Conservation (phyloP, 352 stramenopile species). For the Aphanomyces invadans region DNA sequence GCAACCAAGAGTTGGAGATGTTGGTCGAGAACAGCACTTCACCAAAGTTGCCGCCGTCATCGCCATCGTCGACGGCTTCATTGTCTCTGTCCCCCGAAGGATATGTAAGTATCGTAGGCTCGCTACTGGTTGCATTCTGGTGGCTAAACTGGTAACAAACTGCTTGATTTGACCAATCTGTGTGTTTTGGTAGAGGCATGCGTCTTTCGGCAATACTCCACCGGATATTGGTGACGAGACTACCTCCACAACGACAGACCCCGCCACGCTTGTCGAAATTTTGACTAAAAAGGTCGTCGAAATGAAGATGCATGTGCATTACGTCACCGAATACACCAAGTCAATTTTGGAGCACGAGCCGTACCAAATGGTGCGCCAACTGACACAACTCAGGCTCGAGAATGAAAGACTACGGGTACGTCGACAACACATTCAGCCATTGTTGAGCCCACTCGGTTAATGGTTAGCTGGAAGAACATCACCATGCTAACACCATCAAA, state of each 20-base stretch:
- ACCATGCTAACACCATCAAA: slow-evolving; percentile 3
- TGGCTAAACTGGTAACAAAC: background rate
- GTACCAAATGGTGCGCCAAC: slow-evolving; percentile 56
- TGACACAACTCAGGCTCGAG: slow-evolving; percentile 56
- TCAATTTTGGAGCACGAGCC: slow-evolving; percentile 50
- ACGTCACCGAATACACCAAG: slow-evolving; percentile 54
- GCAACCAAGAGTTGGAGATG: slow-evolving; percentile 13
- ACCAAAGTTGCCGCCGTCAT: slow-evolving; percentile 42
- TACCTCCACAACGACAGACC: no score
- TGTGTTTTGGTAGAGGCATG: slow-evolving; percentile 52
- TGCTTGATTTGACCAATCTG: slow-evolving; percentile 1
- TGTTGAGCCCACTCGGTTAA: no score
- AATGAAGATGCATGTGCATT: slow-evolving; percentile 69
- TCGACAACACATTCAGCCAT: no score
- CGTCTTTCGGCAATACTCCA: no score
- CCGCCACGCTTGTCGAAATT: slow-evolving; percentile 35
- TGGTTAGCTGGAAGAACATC: slow-evolving; percentile 9
- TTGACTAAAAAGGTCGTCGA: slow-evolving; percentile 63
- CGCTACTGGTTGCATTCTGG: background rate
- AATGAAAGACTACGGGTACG: slow-evolving; percentile 53
- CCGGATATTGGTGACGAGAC: no score
- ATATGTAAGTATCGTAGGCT: no score
- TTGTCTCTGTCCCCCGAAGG: no score
- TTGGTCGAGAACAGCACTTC: slow-evolving; percentile 30
- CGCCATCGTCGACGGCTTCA: background rate